Base-by-base conservation (phyloP, 768 basidiomycete species). In the Daedalea quercina region DNA sequence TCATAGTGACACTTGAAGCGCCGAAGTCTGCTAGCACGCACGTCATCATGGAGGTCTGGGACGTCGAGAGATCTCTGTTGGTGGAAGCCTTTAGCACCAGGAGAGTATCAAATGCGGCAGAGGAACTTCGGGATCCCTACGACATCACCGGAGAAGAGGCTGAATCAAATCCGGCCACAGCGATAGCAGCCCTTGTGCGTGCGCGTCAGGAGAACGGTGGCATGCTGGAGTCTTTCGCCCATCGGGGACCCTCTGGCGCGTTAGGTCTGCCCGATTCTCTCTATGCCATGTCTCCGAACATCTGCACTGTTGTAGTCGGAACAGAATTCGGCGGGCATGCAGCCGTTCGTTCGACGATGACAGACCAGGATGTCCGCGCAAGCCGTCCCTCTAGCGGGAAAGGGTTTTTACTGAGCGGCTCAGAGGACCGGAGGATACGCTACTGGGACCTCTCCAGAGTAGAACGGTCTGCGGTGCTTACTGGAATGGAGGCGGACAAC, bases 391-490 rank as follows among this genome's bases (percentile, higher is more conserved):
- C 69, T n/a, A 70, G 76, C 20, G 70, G 70, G 22, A 73, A 79
- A 31, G 91, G 89, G 0, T 97, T 84, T 65, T 75, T 95, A 67
- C 69, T 97, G 25, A 92, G 81, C 22, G 95, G 91, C 1, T 95
- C 94, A 0, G 90, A 94, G 60, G 96, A 99, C 68, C 78, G 86
- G 46, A 85, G 84, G 59, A 76, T 99, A 37, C 77, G 92, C 23
- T 74, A 91, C 57, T 97, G 93, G 94, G 94, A 98, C 67, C 65
- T 96, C 53, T 80, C 74, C 8, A 80, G 77, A 59, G 66, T 84
- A 24, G 84, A 89, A 53, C 78, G 84, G 26, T 91, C 93, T 11
- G 74, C 79, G 0, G 77, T 97, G 19, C 69, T 98, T 51, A 92
- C 87, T 64, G 90, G 91, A 1, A 69, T 80, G 1, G 90, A 90